phyloP scores from a whole-genome alignment of 148 eudicot genomes.

The Gaultheria prostrata region DNA sequence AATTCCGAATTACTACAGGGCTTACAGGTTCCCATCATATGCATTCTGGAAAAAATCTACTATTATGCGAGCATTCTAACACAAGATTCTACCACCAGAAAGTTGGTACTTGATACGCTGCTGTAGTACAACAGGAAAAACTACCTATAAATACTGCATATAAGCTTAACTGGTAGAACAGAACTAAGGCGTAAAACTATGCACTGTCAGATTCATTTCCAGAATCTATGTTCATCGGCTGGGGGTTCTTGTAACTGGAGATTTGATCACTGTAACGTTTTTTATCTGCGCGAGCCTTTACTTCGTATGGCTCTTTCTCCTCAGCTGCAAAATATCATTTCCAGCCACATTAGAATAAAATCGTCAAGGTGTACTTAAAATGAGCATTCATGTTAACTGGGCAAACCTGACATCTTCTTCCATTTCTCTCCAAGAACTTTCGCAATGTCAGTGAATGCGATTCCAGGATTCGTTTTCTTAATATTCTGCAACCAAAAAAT shows the following conservation, averaged over 20 bases:
- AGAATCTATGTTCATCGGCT: conserved; percentile 43
- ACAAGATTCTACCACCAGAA: too few relatives aligned
- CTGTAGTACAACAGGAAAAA: too few relatives aligned
- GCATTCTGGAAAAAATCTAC: too few relatives aligned
- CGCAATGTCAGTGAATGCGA: conserved; percentile 53
- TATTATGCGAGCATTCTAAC: too few relatives aligned
- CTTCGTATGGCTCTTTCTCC: conserved; percentile 85
- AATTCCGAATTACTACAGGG: too few relatives aligned
- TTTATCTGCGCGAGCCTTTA: conserved; percentile 70
- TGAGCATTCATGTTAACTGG: not conserved
- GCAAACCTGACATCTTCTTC: conserved; percentile 17
- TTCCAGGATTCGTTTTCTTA: conserved; percentile 70
- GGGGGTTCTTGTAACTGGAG: conserved; percentile 70
- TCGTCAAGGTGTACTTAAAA: not conserved
- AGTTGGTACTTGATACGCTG: too few relatives aligned
- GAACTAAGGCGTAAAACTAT: conserved; percentile 19
- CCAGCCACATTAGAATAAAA: not conserved
- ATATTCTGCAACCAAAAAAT: conserved; percentile 54
- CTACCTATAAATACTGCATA: too few relatives aligned
- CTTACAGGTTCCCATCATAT: too few relatives aligned
- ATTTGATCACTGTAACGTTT: conserved; percentile 65
- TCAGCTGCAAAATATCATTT: conserved; percentile 51
- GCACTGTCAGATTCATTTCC: conserved; percentile 66
- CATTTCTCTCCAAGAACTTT: conserved; percentile 76
- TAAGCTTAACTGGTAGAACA: not conserved